Base-by-base conservation (phyloP, 345 rosid genomes). In the Litchi chinensis region DNA sequence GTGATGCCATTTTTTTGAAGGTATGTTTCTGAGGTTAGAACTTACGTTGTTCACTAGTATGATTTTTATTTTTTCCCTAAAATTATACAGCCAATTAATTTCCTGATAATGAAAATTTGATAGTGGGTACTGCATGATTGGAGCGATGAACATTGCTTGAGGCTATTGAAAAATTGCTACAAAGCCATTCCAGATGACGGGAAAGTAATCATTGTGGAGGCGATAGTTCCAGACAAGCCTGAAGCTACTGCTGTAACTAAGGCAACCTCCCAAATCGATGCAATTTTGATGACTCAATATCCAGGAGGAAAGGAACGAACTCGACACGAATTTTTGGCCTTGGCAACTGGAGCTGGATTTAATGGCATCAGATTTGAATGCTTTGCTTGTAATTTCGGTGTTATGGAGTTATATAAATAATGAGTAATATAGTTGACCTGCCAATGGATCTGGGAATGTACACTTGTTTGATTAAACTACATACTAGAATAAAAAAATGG, bases 101-200 rank as follows among this genome's bases (percentile, higher is more conserved):
- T 26, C 28, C 28, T 26, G 28, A 26, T 26, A 26, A 26, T 26
- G 28, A 26, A 32, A 32, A 32, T 32, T 32, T 32, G 3, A 3
- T 32, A 32, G 89, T 82, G 86, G 79, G 85, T 87, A 65, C 84
- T 88, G 22, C 88, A 86, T 52, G 80, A 85, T 11, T 90, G 90
- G 89, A 79, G 83, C 50, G 92, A 90, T 19, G 86, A 85, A 9
- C 78, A 85, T 18, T 87, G 89, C 83, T 8, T 84, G 13, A 90
- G 72, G 22, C 46, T 88, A 4, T 57, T 90, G 82, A 88, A 71
- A 74, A 90, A 90, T 57, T 88, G 93, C 76, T 81, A 86, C 67
- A 72, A 82, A 13, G 84, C 86, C 0, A 59, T 88, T 15, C 93
- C 90, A 0, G 63, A 37, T 6, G 77, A 88, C 2, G 91, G 88